Evolutionary conservation across 306 rosid species (phyloP).

Genomic region (Acacia crassicarpa): DNA sequence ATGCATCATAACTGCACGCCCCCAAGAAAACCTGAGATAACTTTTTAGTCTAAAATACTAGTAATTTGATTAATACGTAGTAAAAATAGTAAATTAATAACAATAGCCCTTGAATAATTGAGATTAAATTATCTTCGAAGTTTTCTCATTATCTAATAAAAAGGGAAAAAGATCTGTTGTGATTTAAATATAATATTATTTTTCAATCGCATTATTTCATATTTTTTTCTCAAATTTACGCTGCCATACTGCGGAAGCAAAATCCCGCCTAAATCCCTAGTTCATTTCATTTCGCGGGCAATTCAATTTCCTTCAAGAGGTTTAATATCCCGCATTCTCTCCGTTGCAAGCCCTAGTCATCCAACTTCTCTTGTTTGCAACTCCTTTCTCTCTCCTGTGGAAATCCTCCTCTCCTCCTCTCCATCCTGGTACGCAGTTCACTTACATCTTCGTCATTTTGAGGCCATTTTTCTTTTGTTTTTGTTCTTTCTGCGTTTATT

Average conservation of each 20-base stretch:
- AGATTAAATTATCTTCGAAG: not conserved
- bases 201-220: not conserved
- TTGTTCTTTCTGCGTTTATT: not conserved
- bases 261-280: slow-evolving; percentile 66
- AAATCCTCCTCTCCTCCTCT: not conserved
- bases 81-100: not conserved
- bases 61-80: no score
- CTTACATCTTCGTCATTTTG: not conserved
- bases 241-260: slow-evolving; percentile 4
- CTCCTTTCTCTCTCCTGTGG: slow-evolving; percentile 19
- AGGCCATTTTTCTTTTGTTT: not conserved
- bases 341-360: not conserved
- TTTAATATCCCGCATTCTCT: slow-evolving; percentile 36
- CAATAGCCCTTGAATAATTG: not conserved
- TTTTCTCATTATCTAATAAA: not conserved
- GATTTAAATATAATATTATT: not conserved
- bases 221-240: not conserved
- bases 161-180: not conserved
- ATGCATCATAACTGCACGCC: no score
- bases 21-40: no score
- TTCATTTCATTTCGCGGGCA: slow-evolving; percentile 54
- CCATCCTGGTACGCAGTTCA: slow-evolving; percentile 20
- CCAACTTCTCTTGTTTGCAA: not conserved
- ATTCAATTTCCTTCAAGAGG: slow-evolving; percentile 49
- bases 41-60: no score